phyloP scores from a whole-genome alignment of 805 yeast species.

The Kluyveromyces dobzhanskii region DNA sequence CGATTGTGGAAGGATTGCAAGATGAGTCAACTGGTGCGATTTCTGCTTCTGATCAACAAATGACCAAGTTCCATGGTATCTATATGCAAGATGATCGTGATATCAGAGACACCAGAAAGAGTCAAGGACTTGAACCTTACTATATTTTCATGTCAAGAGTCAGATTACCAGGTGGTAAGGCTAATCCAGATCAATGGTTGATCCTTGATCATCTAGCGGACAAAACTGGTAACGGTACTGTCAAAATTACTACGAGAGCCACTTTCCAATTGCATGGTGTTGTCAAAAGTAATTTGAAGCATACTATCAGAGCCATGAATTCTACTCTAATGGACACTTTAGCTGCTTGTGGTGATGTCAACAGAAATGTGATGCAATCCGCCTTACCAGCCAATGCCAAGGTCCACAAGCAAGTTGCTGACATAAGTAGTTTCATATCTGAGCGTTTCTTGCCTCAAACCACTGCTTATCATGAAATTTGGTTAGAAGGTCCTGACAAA shows the following conservation, averaged over 20 bases:
- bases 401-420: constrained; percentile 67
- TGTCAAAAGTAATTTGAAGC: constrained; percentile 80
- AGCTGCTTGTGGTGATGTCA: constrained; percentile 98
- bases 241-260: constrained; percentile 93
- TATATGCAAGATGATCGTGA: constrained; percentile 99
- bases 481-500: constrained; percentile 83
- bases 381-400: constrained; percentile 83
- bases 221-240: constrained; percentile 81
- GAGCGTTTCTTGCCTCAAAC: constrained; percentile 83
- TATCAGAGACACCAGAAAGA: constrained; percentile 83
- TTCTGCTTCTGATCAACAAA: constrained; percentile 82
- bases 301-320: constrained; percentile 89
- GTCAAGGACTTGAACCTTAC: constrained; percentile 90
- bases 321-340: constrained; percentile 84
- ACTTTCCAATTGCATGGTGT: constrained; percentile 95
- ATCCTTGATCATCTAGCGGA: constrained; percentile 75
- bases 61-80: constrained; percentile 96
- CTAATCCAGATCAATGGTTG: constrained; percentile 85
- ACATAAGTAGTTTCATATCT: constrained; percentile 56
- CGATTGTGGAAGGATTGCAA: constrained; percentile 75
- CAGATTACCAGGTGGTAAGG: constrained; percentile 87
- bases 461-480: constrained; percentile 93
- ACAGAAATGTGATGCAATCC: constrained; percentile 88
- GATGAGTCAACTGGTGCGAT: constrained; percentile 88
- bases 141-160: constrained; percentile 96